Base-by-base conservation (phyloP, 352 stramenopile genomes). In the Phytophthora vignae region DNA sequence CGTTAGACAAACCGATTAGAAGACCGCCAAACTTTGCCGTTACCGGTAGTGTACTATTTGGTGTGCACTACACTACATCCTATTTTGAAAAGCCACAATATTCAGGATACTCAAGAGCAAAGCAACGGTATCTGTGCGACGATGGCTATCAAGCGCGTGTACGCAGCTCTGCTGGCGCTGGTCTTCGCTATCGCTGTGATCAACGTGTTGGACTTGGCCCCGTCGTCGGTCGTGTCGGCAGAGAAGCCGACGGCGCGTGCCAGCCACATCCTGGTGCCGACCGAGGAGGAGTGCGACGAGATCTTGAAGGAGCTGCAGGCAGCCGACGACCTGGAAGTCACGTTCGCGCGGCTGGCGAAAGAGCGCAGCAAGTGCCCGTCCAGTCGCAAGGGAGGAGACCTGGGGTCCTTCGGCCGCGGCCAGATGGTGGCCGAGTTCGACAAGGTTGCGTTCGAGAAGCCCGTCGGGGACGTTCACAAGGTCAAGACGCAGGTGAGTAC, bases 341-440 rank as follows among this genome's bases (percentile, higher is more conserved):
- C 76, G 61, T 92, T 95, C 49, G 78, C 83, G 4, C 69, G 83
- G 27, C 78, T 88, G 44, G 85, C 88, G 25, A 82, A 87, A 29
- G 76, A 76, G 64, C 81, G 90, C 65, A 94, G 86, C 73, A 90
- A 84, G 69, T 95, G 88, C 59, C 88, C 88, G 27, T 94, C 86
- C 25, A 65, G 74, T 31, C 69, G 77, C 31, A 90, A 85, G 27
- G 86, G 86, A 22, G 88, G 88, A 0, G 83, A 90, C 46, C 64
- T 95, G 14, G 88, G 88, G 33, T 85, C 64, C 7, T 95, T 95
- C 56, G 76, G 82, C 4, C 84, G 85, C 17, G 87, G 85, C 14
- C 81, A 90, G 44, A 95, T 94, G 88, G 85, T 94, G 59, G 61
- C 70, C 2, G 85, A 91, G 76, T 94, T 94, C 53, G 86, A 95